Percentiles rank a stretch among this genome's conserved stretches.
These are phyloP conservation scores for Arabidopsis suecica DNA, from an alignment of 345 rosid genomes.

Conservation along the genomic window DNA sequence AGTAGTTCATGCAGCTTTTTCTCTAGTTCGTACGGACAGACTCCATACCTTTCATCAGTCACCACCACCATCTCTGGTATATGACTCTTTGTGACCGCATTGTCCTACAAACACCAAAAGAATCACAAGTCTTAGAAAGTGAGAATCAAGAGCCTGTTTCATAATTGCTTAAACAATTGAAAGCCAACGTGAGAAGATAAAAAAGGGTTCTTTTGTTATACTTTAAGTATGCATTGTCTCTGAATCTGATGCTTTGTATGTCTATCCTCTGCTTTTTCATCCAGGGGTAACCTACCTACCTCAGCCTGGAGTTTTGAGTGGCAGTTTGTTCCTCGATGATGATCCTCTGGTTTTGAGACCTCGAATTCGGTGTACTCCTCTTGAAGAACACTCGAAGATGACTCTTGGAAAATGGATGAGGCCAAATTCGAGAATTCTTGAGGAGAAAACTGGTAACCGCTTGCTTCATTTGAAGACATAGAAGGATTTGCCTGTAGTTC, in stretches of 20 bases:
- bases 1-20: slow-evolving; percentile 68
- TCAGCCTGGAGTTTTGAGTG: slow-evolving; percentile 68
- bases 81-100: slow-evolving; percentile 6
- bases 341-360: slow-evolving; percentile 49
- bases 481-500: slow-evolving; percentile 26
- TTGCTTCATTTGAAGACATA: slow-evolving; percentile 26
- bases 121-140: not conserved
- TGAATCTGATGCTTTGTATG: slow-evolving; percentile 30
- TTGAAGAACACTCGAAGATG: slow-evolving; percentile 38
- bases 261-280: slow-evolving; percentile 49
- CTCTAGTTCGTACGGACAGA: slow-evolving; percentile 68
- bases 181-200: slow-evolving; percentile 9
- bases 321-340: slow-evolving; percentile 51
- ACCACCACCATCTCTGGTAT: slow-evolving; percentile 36
- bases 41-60: slow-evolving; percentile 49
- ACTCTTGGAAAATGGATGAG: slow-evolving; percentile 47
- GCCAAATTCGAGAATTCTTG: slow-evolving; percentile 43
- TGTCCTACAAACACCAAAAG: slow-evolving; percentile 25
- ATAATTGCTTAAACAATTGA: slow-evolving; percentile 6
- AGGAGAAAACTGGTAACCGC: slow-evolving; percentile 40
- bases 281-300: slow-evolving; percentile 52
- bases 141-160: slow-evolving; percentile 18
- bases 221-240: slow-evolving; percentile 44
- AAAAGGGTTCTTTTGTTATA: slow-evolving; percentile 24
- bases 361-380: slow-evolving; percentile 45